Evolutionary conservation across 495 filamentous ascomycete genomes (phyloP), one percentile per base, ranked within the genome.

Genomic region (Pseudotulostoma volvatum): DNA sequence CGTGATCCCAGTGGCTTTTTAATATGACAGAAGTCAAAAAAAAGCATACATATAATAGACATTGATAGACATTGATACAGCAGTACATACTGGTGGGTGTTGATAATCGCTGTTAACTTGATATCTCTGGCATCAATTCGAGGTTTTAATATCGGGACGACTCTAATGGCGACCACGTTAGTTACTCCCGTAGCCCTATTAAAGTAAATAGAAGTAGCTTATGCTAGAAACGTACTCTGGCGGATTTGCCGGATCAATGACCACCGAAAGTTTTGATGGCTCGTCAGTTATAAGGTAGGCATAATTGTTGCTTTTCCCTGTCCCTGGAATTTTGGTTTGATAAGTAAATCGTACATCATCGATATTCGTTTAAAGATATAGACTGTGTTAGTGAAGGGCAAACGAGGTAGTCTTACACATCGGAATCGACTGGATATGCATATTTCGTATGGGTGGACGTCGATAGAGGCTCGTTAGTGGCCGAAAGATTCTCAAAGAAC

Each of bases 361-460:
- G n/a, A n/a, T n/a, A n/a, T n/a, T n/a, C n/a, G n/a, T n/a, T n/a
- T n/a, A n/a, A n/a, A n/a, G n/a, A n/a, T n/a, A n/a, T n/a, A n/a
- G n/a, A n/a, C n/a, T n/a, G n/a, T n/a, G n/a, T n/a, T n/a, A n/a
- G n/a, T n/a, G n/a, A n/a, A n/a, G n/a, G n/a, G n/a, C n/a, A n/a
- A n/a, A n/a, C n/a, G n/a, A n/a, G n/a, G n/a, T n/a, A n/a, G n/a
- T n/a, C 82, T 52, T 76, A 94, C 88, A 96, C 90, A 96, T 97
- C 23, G 90, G 90, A 64, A 97, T 93, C 40, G 84, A 85, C 56
- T 86, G 75, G 59, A 97, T 80, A 77, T 95, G 86, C 90, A 97
- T 97, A 46, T 65, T 56, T 54, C 57, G 18, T 30, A 3, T 38
- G 37, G 7, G 7, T 38, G 33, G 33, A 4, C 1, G 33, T 1